Base-by-base conservation (phyloP, 371 early-diverging fungal species). In the Mucor ambiguus region DNA sequence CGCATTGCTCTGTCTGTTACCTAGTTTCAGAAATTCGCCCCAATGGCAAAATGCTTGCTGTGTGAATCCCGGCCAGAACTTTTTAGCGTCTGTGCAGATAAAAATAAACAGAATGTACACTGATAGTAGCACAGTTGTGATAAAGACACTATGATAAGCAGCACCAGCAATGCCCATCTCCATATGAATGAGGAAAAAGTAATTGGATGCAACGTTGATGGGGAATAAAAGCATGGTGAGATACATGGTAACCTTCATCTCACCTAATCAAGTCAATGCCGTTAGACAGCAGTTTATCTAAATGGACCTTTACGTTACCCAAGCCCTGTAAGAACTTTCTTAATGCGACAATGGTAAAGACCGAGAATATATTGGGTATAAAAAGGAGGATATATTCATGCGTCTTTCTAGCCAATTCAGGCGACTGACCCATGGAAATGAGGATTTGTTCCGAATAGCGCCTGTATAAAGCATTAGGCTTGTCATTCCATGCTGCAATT, bases 211-310 rank as follows among this genome's bases (percentile, higher is more conserved):
- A 16, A 65, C 26, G 48, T 79, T 82, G 56, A 77, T 38, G 22
- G 82, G 82, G 32, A 77, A 74, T 4, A 75, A 24, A 1, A 72
- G 16, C 12, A 74, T 41, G 18, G 75, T 48, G 28, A 79, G 64
- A 44, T 74, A 70, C 75, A 79, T 74, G 41, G 78, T 79, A 1
- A 77, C 68, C 20, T 71, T 72, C 82, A 79, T 79, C 33, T 77
- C 67, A 26, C 68, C 63, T 70, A 58, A n/a, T 22, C 9, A 46
- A 20, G 30, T 29, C 3, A 52, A 16, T 9, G 16, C 6, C 16
- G 22, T 26, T 24, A 41, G 29, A 29, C 5, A 48, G 20, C 10
- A 52, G 0, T 12, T 33, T 4, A 30, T 22, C 11, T 28, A 49
- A 20, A 28, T 30, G 16, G 22, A 54, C 0, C 16, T 28, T 1